Conservation (phyloP, 208 protist genomes). For the Perkinsela sp. region DNA sequence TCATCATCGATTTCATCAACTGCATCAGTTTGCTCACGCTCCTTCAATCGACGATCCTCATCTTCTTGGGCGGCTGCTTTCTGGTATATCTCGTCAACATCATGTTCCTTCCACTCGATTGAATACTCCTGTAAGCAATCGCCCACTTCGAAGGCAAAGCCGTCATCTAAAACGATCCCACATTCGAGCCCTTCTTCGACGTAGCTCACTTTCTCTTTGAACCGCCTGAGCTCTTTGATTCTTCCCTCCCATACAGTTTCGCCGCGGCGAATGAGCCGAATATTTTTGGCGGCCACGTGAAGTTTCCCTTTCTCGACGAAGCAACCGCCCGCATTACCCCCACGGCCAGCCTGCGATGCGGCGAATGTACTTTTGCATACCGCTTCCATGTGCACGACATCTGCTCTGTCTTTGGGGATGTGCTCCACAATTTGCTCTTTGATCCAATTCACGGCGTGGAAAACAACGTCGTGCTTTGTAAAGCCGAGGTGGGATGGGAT, state of each 20-base stretch:
- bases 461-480: conserved; percentile 42
- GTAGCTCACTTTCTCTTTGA: conserved; percentile 45
- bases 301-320: conserved; percentile 37
- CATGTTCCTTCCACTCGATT: conserved; percentile 27
- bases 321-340: conserved; percentile 47
- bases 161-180: conserved; percentile 52
- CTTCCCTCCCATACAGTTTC: conserved; percentile 41
- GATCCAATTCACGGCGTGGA: conserved; percentile 46
- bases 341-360: conserved; percentile 37
- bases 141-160: conserved; percentile 35
- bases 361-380: conserved; percentile 32
- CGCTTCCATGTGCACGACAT: neutral
- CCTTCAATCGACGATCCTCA: neutral
- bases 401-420: conserved; percentile 22
- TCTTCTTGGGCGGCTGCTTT: conserved; percentile 21
- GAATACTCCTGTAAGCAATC: conserved; percentile 42
- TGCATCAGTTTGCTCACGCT: neutral
- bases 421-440: conserved; percentile 32
- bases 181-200: conserved; percentile 56
- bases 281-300: conserved; percentile 17
- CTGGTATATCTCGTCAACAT: conserved; percentile 41
- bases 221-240: conserved; percentile 53
- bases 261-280: conserved; percentile 24
- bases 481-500: conserved; percentile 32
- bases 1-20: neutral